Evolutionary conservation across 2,329 filamentous ascomycete genomes (phyloP).

Genomic region (Arthroderma sp.): DNA sequence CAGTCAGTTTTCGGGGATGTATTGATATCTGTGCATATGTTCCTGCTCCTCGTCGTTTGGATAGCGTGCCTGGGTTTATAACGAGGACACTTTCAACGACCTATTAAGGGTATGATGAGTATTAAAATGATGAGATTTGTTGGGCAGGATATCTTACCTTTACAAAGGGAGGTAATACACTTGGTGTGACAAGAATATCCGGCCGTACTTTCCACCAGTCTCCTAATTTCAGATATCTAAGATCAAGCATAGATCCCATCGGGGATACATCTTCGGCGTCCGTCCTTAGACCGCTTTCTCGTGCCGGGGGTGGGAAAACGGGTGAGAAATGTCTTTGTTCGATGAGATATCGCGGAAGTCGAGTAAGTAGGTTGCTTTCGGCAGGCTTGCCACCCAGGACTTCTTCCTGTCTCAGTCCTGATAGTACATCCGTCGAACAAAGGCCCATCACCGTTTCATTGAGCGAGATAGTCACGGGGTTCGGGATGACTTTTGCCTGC

Average conservation of each 20-base stretch:
- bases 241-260: constrained; percentile 67
- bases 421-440: constrained; percentile 71
- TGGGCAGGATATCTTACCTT: constrained; percentile 46
- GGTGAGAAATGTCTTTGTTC: constrained; percentile 89
- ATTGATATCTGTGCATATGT: constrained; percentile 74
- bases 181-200: constrained; percentile 73
- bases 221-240: constrained; percentile 72
- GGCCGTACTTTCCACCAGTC: constrained; percentile 81
- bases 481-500: constrained; percentile 64
- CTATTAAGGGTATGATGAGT: constrained; percentile 33
- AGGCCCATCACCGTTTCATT: constrained; percentile 79
- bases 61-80: constrained; percentile 79
- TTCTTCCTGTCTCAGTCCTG: constrained; percentile 67
- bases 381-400: constrained; percentile 43
- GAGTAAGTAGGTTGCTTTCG: constrained; percentile 50
- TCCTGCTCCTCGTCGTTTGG: constrained; percentile 70
- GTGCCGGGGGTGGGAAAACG: constrained; percentile 65
- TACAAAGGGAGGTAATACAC: constrained; percentile 70
- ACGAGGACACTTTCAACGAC: constrained; percentile 81
- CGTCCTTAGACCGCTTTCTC: constrained; percentile 53
- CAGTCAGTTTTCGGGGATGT: constrained; percentile 48
- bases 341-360: constrained; percentile 65
- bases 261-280: constrained; percentile 47
- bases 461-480: constrained; percentile 76
- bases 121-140: constrained; percentile 4